A percentile compares a stretch with the other conserved stretches of the same genome.
Evolutionary conservation across 148 eudicot genomes (phyloP).

Genomic region (Simmondsia chinensis): DNA sequence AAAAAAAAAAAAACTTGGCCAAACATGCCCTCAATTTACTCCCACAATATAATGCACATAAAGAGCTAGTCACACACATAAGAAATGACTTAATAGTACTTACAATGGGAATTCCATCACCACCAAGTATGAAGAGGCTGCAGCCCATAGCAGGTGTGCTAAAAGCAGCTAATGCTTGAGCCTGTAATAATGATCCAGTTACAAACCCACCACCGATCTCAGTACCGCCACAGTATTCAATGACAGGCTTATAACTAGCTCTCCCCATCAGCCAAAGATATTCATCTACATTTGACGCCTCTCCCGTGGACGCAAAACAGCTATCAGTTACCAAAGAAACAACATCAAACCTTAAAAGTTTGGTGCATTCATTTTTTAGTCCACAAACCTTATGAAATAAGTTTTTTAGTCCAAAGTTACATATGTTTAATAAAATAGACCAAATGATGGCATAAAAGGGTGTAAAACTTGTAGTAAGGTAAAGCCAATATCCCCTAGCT

Average conservation of each 20-base stretch:
- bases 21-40: too few relatives aligned
- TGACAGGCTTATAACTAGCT: conserved; percentile 81
- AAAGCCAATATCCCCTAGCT: too few relatives aligned
- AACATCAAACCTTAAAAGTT: too few relatives aligned
- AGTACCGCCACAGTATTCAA: conserved; percentile 96
- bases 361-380: too few relatives aligned
- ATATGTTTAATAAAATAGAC: too few relatives aligned
- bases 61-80: too few relatives aligned
- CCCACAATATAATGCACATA: too few relatives aligned
- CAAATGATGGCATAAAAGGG: too few relatives aligned
- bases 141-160: conserved; percentile 93
- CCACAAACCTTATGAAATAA: too few relatives aligned
- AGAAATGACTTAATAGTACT: conserved; percentile 23
- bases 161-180: conserved; percentile 83
- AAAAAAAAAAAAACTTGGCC: too few relatives aligned
- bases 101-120: conserved; percentile 65
- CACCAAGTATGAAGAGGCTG: conserved; percentile 65
- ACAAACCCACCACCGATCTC: conserved; percentile 94
- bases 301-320: conserved; percentile 93
- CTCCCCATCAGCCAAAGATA: conserved; percentile 96
- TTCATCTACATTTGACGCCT: conserved; percentile 93
- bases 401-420: too few relatives aligned
- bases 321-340: conserved; percentile 22
- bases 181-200: conserved; percentile 76
- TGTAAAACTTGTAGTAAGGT: too few relatives aligned